phyloP scores from a whole-genome alignment of 768 basidiomycete species.

The Lactifluus subvellereus region DNA sequence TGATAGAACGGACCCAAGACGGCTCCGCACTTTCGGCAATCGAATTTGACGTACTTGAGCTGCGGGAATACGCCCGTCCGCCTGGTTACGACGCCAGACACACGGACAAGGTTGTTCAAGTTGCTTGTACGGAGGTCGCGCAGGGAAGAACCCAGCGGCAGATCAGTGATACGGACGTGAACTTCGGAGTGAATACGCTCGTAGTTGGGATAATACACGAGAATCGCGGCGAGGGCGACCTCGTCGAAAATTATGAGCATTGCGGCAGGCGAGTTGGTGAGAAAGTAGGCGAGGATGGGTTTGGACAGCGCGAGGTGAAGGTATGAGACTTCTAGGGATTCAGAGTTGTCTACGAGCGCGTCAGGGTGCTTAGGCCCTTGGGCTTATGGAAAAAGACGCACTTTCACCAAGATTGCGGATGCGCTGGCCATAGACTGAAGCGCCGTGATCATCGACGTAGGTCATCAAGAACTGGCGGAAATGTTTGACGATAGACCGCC shows the following conservation, averaged over 20 bases:
- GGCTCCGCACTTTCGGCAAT: constrained; percentile 92
- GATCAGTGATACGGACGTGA: constrained; percentile 92
- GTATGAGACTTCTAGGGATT: constrained; percentile 96
- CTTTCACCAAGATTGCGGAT: constrained; percentile 94
- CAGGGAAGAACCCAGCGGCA: constrained; percentile 83
- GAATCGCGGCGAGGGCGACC: constrained; percentile 88
- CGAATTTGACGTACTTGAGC: constrained; percentile 98
- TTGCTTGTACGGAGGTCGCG: constrained; percentile 90
- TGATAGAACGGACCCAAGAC: constrained; percentile 97
- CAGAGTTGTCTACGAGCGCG: constrained; percentile 71
- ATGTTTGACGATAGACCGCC: constrained; percentile 83
- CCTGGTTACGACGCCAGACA: constrained; percentile 93
- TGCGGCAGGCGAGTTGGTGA: constrained; percentile 87
- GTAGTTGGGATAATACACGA: constrained; percentile 94
- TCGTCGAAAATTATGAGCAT: constrained; percentile 95
- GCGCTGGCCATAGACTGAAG: constrained; percentile 90
- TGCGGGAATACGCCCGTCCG: constrained; percentile 98
- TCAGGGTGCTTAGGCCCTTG: not conserved
- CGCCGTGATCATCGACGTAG: constrained; percentile 86
- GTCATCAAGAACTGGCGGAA: constrained; percentile 96
- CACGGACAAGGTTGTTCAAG: constrained; percentile 92
- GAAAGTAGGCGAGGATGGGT: constrained; percentile 94
- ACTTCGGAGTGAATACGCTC: constrained; percentile 97
- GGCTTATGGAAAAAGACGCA: constrained; percentile 34
- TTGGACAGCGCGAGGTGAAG: constrained; percentile 90